phyloP scores from a whole-genome alignment of 164 flowering plant species.

The Amborella trichopoda region DNA sequence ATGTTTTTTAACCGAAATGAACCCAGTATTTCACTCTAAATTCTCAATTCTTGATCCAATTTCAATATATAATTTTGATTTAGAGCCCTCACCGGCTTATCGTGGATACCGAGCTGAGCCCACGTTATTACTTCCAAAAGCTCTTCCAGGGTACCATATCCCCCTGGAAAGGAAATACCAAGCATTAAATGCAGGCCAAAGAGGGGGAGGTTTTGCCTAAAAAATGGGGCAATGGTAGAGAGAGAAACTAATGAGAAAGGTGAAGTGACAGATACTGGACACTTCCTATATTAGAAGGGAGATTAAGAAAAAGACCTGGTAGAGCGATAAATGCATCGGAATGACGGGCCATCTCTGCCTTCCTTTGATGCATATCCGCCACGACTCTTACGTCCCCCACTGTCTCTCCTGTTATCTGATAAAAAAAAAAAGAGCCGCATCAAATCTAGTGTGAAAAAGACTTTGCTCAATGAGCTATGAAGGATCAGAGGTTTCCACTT shows the following conservation, averaged over 20 bases:
- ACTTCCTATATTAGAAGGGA: too few species aligned
- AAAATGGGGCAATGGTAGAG: not conserved
- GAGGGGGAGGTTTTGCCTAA: not conserved
- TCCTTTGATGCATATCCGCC: constrained; percentile 31
- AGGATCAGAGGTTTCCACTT: not conserved
- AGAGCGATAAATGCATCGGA: constrained; percentile 32
- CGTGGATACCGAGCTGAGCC: constrained; percentile 71
- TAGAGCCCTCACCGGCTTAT: constrained; percentile 61
- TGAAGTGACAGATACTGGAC: too few species aligned
- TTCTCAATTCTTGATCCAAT: too few species aligned
- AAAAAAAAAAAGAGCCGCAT: not conserved
- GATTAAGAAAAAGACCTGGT: too few species aligned
- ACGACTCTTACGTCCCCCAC: constrained; percentile 26
- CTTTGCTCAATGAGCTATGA: not conserved
- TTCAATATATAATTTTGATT: too few species aligned
- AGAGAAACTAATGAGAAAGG: not conserved
- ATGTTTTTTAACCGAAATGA: too few species aligned
- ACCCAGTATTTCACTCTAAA: too few species aligned
- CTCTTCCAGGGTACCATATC: constrained; percentile 66
- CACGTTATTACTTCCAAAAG: constrained; percentile 60
- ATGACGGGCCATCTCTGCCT: constrained; percentile 33
- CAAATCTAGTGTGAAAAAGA: too few species aligned
- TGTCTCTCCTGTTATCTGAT: constrained; percentile 26
- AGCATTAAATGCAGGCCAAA: not conserved
- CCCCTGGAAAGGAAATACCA: constrained; percentile 28